Evolutionary conservation across 176 grass and related monocot species (phyloP).

Genomic region (Panicum miliaceum): DNA sequence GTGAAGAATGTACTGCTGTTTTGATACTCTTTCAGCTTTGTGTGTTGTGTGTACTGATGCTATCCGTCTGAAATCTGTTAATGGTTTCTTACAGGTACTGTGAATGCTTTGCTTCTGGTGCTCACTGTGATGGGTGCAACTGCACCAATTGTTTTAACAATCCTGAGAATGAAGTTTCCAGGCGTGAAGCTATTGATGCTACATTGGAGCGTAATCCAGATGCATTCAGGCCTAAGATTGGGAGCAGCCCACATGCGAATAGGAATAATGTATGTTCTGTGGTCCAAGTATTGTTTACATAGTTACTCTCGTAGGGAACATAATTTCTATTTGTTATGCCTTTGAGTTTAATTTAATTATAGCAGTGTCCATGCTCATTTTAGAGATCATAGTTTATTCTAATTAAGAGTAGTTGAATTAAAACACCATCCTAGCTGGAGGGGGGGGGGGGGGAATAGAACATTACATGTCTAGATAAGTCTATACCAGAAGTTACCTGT

Average conservation of each 20-base stretch:
- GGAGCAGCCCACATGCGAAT: slow-evolving; percentile 75
- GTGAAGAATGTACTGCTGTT: slow-evolving; percentile 1
- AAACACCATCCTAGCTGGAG: neutral
- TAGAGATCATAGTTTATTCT: slow-evolving; percentile 5
- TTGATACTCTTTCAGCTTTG: neutral
- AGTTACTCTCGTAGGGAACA: slow-evolving; percentile 27
- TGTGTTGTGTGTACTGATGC: slow-evolving; percentile 11
- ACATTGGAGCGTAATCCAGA: slow-evolving; percentile 90
- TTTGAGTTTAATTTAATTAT: slow-evolving; percentile 24
- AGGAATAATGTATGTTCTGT: slow-evolving; percentile 76
- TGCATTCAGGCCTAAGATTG: slow-evolving; percentile 98
- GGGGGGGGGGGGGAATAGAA: neutral
- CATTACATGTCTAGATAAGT: neutral
- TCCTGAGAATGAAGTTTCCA: slow-evolving; percentile 81
- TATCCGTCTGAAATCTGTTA: slow-evolving; percentile 31
- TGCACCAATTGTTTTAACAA: slow-evolving; percentile 94
- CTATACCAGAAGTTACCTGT: neutral
- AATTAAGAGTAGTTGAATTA: slow-evolving; percentile 12
- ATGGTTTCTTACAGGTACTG: slow-evolving; percentile 73
- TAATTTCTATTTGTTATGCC: slow-evolving; percentile 1
- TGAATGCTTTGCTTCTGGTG: slow-evolving; percentile 91
- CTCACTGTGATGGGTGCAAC: slow-evolving; percentile 97
- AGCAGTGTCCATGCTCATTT: neutral
- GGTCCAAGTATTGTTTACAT: slow-evolving; percentile 32
- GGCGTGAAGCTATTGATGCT: slow-evolving; percentile 86